Evolutionary conservation across 148 eudicot species (phyloP), one percentile per base, ranked within the genome.

Genomic region (Vaccinium macrocarpon): DNA sequence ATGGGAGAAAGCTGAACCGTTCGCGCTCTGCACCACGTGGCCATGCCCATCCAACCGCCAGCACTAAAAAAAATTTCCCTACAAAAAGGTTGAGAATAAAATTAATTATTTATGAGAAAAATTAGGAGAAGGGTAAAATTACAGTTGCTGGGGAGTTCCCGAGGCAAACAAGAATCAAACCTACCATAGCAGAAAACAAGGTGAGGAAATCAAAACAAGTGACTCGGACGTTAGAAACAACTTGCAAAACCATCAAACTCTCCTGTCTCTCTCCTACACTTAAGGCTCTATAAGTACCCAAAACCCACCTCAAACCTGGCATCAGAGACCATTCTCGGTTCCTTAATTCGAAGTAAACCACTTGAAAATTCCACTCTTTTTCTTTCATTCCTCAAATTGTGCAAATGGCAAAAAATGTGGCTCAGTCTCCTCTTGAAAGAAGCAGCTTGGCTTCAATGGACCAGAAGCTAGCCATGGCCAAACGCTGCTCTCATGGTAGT

Each of bases 381-480:
- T 23, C 13, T 27, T 68, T 12, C 23, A n/a, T 61, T n/a, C 4
- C 4, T 66, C 50, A 38, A n/a, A 25, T 8, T 61, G 18, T 0
- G 25, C 42, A 84, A 93, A 93, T 93, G 93, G 89, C 86, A 2
- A 89, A 86, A 81, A 87, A 91, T 86, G 89, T 89, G 64, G 94
- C 87, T 68, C 87, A 88, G 81, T 90, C 92, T 61, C 90, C 92
- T 75, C 81, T 91, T 46, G 92, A 92, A 83, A 88, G 88, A 55
- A 85, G 84, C 62, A 86, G 59, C 87, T 75, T 91, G 89, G 64
- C 86, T 84, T 88, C 93, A n/a, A 80, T 89, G 78, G 96, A 94
- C 77, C 98, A 93, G 82, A 95, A 89, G 89, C 89, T 94, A 85
- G 96, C 93, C 84, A 86, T 93, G 87, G 96, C 98, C 86, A 95